Base-by-base conservation (phyloP, 371 early-diverging fungal species). In the Rhizomucor pusillus region DNA sequence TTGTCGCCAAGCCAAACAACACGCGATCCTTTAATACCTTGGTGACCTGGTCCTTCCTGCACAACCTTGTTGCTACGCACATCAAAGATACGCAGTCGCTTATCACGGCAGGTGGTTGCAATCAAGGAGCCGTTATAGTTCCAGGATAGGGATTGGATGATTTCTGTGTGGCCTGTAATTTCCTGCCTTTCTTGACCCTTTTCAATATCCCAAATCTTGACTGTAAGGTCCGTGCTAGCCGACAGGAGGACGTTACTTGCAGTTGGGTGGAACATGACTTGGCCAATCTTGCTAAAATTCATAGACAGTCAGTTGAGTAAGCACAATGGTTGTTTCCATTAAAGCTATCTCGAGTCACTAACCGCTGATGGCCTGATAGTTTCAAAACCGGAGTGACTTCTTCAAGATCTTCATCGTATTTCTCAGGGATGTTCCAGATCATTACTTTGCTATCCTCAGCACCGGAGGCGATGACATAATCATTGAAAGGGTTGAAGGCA, bases 171-270 rank as follows among this genome's bases (percentile, higher is more conserved):
- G 24, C 95, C 97, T 29, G 90, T 85, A 43, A 99, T 84, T 57
- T 91, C 86, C 59, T 88, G 89, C 62, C 73, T 81, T 59, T 97
- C 97, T 39, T 72, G 71, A 50, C 94, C 94, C 60, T 87, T 92
- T 58, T 93, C 84, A 47, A 99, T 89, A 76, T 99, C 99, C 93
- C 99, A 96, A 55, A 99, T 80, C 60, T 90, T 90, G 72, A 99
- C 87, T 5, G 95, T 95, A 56, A 91, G 69, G 72, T 98, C 99
- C 4, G 93, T 90, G 55, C 92, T 89, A 33, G 96, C 82, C 3
- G 92, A 90, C 14, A 93, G 88, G 49, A 98, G 78, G 10, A 98
- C 89, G 63, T 95, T 93, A 41, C 93, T 94, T 11, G 99, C 99
- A 1, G 86, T 85, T 24, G 98, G 98, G 71, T 99, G 94, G 84